These are phyloP conservation scores for Dacryopinax spathularia DNA, from an alignment of 768 basidiomycete genomes.

Conservation along the genomic window DNA sequence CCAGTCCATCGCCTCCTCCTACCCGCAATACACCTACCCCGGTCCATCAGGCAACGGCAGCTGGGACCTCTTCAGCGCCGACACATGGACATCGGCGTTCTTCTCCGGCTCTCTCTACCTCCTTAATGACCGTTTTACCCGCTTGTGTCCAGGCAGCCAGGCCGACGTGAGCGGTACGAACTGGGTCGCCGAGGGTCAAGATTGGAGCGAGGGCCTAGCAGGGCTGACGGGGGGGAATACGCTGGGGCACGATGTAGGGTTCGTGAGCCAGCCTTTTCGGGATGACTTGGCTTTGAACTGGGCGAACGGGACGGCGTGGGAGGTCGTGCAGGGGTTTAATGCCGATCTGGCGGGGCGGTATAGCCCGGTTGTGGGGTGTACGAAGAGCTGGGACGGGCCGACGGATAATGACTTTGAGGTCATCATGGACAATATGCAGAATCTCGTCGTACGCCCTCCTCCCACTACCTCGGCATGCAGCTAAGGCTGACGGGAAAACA, in stretches of 20 bases:
- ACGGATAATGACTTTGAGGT: constrained; percentile 29
- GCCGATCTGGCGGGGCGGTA: constrained; percentile 42
- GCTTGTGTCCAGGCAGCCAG: constrained; percentile 30
- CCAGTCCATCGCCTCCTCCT: constrained; percentile 31
- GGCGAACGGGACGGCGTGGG: constrained; percentile 39
- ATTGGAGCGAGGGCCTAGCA: constrained; percentile 38
- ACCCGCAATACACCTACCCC: constrained; percentile 44
- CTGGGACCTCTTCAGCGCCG: constrained; percentile 31
- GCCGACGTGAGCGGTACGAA: constrained; percentile 29
- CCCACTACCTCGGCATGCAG: neutral
- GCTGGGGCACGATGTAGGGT: constrained; percentile 56
- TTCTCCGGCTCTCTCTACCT: constrained; percentile 49
- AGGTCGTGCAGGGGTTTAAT: constrained; percentile 45
- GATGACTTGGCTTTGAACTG: constrained; percentile 46
- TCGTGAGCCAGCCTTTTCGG: constrained; percentile 53
- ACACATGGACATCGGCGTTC: constrained; percentile 58
- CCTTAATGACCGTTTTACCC: constrained; percentile 35
- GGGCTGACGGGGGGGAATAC: constrained; percentile 35
- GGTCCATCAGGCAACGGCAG: neutral
- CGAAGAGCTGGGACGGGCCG: constrained; percentile 47
- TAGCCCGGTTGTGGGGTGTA: constrained; percentile 47
- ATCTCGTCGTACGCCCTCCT: constrained; percentile 34
- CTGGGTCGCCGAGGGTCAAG: constrained; percentile 42
- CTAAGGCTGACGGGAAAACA: constrained; percentile 9
- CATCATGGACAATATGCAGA: constrained; percentile 74